phyloP scores from a whole-genome alignment of 176 grass and related monocot genomes.

The Oryza australiensis region DNA sequence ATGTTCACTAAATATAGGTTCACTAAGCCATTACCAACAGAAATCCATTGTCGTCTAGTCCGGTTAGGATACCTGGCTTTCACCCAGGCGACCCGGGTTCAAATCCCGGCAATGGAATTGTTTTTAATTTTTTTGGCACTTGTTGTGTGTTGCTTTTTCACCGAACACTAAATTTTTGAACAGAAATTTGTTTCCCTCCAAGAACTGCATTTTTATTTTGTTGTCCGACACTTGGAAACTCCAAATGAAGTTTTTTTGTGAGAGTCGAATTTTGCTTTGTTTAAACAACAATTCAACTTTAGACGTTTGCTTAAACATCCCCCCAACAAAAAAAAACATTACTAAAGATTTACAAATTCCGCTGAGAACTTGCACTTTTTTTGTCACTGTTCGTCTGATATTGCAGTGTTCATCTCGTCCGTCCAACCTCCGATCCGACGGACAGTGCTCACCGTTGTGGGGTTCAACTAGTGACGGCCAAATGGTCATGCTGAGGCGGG shows the following conservation, averaged over 20 bases:
- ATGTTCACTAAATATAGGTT: no score
- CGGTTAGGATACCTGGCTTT: constrained; percentile 99
- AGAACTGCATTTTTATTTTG: no score
- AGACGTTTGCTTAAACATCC: no score
- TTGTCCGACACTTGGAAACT: no score
- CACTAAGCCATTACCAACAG: no score
- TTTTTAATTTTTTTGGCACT: not conserved
- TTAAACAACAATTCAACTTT: no score
- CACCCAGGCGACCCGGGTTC: constrained; percentile 98
- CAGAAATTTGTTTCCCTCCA: not conserved
- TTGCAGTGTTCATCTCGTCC: not conserved
- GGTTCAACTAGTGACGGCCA: constrained; percentile 18
- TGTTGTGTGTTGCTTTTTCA: not conserved
- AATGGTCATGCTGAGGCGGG: no score
- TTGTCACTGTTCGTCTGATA: not conserved
- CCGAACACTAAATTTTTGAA: not conserved
- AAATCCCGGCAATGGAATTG: constrained; percentile 91
- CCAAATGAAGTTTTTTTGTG: no score
- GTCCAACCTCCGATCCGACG: not conserved
- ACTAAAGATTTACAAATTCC: no score
- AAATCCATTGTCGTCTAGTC: constrained; percentile 91
- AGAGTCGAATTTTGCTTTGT: no score
- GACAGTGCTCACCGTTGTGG: not conserved
- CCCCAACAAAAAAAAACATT: no score
- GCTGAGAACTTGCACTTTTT: not conserved